Evolutionary conservation across 2,329 filamentous ascomycete genomes (phyloP).

Genomic region (Penicillium sp.): DNA sequence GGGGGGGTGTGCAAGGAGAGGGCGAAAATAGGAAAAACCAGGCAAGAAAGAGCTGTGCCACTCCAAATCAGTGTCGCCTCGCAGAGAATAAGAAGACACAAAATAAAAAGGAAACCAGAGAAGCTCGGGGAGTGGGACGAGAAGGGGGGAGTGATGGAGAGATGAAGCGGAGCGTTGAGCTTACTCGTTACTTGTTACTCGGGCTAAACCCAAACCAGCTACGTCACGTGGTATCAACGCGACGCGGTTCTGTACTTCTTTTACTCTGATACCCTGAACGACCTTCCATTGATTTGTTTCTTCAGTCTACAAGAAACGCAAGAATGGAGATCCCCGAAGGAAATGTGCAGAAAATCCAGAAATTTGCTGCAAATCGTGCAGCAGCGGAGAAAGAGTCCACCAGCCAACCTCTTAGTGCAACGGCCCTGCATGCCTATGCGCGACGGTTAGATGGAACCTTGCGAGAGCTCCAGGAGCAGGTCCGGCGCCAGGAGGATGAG

Average conservation of each 20-base stretch:
- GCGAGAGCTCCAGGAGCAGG: slow-evolving; percentile 61
- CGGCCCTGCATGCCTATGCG: slow-evolving; percentile 35
- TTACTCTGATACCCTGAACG: not conserved
- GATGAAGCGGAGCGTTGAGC: slow-evolving; percentile 1
- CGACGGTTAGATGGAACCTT: slow-evolving; percentile 63
- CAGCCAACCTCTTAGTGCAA: slow-evolving; percentile 27
- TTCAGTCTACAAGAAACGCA: not conserved
- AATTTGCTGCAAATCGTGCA: slow-evolving; percentile 36
- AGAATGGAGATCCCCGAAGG: slow-evolving; percentile 34
- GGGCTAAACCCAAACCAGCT: slow-evolving; percentile 20
- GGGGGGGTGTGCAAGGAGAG: slow-evolving; percentile 9
- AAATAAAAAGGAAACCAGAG: slow-evolving; percentile 2
- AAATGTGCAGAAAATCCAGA: slow-evolving; percentile 34
- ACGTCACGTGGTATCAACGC: slow-evolving; percentile 15
- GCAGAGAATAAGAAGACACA: not conserved
- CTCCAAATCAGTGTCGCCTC: not conserved
- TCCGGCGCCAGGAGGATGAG: slow-evolving; percentile 49
- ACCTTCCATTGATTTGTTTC: not conserved
- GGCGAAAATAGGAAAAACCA: slow-evolving; percentile 19
- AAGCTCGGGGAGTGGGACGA: slow-evolving; percentile 5
- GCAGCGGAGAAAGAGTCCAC: slow-evolving; percentile 35
- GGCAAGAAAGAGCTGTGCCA: slow-evolving; percentile 14
- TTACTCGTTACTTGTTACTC: not conserved
- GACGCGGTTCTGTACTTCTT: slow-evolving; percentile 6
- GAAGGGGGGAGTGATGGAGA: slow-evolving; percentile 4